Percentiles rank a stretch among this genome's conserved stretches.
phyloP scores from a whole-genome alignment of 352 stramenopile species.

The Phytopythium vexans region DNA sequence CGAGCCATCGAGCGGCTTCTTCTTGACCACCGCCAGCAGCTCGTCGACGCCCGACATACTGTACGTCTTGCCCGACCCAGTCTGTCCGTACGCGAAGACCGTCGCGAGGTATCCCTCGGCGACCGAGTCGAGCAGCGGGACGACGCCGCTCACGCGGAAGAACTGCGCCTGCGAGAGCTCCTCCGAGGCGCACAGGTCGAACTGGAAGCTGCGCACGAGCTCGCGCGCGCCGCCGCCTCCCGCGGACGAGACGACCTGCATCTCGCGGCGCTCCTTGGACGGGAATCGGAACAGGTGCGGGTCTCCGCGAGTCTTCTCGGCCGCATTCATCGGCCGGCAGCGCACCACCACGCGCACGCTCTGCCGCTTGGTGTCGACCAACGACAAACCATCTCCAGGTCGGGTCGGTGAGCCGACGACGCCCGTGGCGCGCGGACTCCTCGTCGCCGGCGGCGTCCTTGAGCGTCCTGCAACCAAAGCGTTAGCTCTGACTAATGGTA shows the following conservation, averaged over 20 bases:
- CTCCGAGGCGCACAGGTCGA: conserved; percentile 67
- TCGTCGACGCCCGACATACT: conserved; percentile 81
- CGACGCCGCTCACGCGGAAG: conserved; percentile 56
- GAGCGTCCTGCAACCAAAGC: too few species aligned
- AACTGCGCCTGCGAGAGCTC: conserved; percentile 59
- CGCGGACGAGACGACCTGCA: conserved; percentile 51
- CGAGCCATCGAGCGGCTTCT: conserved; percentile 4
- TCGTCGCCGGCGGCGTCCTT: too few species aligned
- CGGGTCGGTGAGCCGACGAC: too few species aligned
- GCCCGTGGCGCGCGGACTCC: too few species aligned
- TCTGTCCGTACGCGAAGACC: conserved; percentile 69
- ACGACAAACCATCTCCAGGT: background rate
- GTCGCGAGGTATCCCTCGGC: conserved; percentile 68
- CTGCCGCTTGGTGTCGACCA: conserved; percentile 1
- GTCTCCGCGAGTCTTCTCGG: conserved; percentile 47
- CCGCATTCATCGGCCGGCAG: conserved; percentile 57
- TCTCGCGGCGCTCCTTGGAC: conserved; percentile 36
- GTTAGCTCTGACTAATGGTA: too few species aligned
- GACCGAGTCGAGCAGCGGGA: conserved; percentile 60
- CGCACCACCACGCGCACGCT: conserved; percentile 62
- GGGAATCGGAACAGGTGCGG: conserved; percentile 50
- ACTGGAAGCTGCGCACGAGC: conserved; percentile 74
- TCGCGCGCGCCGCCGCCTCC: conserved; percentile 37
- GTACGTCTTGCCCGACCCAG: conserved; percentile 69
- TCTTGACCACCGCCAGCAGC: conserved; percentile 23